phyloP scores from a whole-genome alignment of 2,329 filamentous ascomycete species.

The Metarhizium sp. region DNA sequence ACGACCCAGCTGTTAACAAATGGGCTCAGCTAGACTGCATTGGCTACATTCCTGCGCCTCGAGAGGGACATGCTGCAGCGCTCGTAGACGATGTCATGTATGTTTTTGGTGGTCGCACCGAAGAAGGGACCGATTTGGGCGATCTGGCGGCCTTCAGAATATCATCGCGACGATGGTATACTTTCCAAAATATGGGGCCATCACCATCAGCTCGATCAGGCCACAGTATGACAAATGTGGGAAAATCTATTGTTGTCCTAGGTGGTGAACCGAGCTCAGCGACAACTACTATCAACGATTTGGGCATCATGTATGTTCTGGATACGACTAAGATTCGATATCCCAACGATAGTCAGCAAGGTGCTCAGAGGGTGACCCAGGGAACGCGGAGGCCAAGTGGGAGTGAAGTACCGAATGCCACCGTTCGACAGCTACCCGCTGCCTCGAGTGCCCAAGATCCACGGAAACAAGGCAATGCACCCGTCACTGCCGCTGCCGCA shows the following conservation, averaged over 20 bases:
- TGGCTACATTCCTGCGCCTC: slow-evolving; percentile 87
- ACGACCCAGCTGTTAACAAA: slow-evolving; percentile 70
- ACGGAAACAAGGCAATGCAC: slow-evolving; percentile 1
- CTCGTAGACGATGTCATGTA: slow-evolving; percentile 99
- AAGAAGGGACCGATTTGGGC: slow-evolving; percentile 85
- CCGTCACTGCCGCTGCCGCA: background rate
- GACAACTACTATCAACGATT: slow-evolving; percentile 68
- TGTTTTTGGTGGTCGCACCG: slow-evolving; percentile 90
- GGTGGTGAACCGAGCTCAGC: slow-evolving; percentile 92
- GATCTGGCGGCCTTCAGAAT: slow-evolving; percentile 75
- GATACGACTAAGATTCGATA: slow-evolving; percentile 97
- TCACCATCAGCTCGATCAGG: slow-evolving; percentile 89
- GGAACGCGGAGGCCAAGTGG: slow-evolving; percentile 31
- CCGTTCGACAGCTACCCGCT: slow-evolving; percentile 27
- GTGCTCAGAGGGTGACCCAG: slow-evolving; percentile 29
- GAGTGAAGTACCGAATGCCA: slow-evolving; percentile 21
- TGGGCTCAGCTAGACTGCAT: slow-evolving; percentile 94
- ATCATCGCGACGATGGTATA: slow-evolving; percentile 88
- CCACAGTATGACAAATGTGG: slow-evolving; percentile 94
- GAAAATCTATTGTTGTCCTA: slow-evolving; percentile 84
- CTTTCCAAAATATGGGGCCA: slow-evolving; percentile 98
- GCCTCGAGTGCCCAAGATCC: background rate
- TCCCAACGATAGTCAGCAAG: slow-evolving; percentile 58
- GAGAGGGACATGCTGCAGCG: slow-evolving; percentile 89
- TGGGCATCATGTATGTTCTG: slow-evolving; percentile 82